These are phyloP conservation scores for Coffea humblotiana DNA, from an alignment of 305 asterid genomes.

Conservation along the genomic window DNA sequence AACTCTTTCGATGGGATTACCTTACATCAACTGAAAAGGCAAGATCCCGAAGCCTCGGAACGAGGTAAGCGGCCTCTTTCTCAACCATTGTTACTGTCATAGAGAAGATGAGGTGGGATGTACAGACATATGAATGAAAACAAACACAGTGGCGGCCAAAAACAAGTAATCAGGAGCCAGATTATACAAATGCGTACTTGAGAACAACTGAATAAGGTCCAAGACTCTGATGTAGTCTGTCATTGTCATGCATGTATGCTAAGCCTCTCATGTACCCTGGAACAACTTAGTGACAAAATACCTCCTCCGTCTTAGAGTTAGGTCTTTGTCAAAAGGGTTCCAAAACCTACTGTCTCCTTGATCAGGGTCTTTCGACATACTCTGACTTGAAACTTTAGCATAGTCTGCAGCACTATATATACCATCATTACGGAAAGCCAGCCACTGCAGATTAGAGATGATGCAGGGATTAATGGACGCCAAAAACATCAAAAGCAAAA, in stretches of 20 bases:
- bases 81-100: conserved; percentile 74
- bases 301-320: conserved; percentile 62
- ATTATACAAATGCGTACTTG: conserved; percentile 51
- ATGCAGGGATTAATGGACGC: neutral
- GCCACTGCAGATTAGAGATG: conserved; percentile 60
- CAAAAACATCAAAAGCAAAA: neutral
- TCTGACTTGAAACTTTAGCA: conserved; percentile 70
- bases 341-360: conserved; percentile 56
- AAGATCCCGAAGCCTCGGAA: conserved; percentile 92
- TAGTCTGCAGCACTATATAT: conserved; percentile 86
- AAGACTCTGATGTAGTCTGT: conserved; percentile 87
- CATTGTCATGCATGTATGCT: conserved; percentile 74
- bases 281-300: conserved; percentile 64
- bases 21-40: conserved; percentile 89
- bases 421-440: conserved; percentile 89
- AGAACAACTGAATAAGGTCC: conserved; percentile 92
- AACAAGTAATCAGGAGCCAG: neutral
- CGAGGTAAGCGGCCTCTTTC: conserved; percentile 75
- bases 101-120: conserved; percentile 18
- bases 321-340: conserved; percentile 82
- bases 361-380: conserved; percentile 51
- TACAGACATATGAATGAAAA: conserved; percentile 15
- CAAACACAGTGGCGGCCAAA: conserved; percentile 1
- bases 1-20: conserved; percentile 34
- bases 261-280: conserved; percentile 74